Evolutionary conservation across 1,284 basidiomycete genomes (phyloP).

Genomic region (Inonotus obliquus): DNA sequence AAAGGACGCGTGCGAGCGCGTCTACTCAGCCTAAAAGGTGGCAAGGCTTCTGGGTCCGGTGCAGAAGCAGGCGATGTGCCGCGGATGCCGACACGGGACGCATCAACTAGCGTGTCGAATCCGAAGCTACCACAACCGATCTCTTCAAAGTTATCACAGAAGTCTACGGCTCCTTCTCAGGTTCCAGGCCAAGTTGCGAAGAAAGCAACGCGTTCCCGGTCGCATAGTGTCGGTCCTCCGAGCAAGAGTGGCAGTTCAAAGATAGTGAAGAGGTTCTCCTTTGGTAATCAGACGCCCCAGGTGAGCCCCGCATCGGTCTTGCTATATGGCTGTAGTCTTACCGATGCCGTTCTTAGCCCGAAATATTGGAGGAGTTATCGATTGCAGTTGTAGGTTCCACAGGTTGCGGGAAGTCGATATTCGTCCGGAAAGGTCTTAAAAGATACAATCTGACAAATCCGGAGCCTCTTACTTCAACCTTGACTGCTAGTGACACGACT

Average conservation of each 20-base stretch:
- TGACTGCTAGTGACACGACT: constrained; percentile 24
- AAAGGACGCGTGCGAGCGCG: constrained; percentile 14
- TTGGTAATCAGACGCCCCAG: constrained; percentile 5
- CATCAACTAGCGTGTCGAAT: constrained; percentile 12
- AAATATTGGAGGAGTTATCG: constrained; percentile 36
- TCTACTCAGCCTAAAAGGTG: constrained; percentile 11
- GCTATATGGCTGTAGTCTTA: constrained; percentile 22
- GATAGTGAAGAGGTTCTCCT: constrained; percentile 8
- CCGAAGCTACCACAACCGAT: not conserved
- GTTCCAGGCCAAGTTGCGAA: not conserved
- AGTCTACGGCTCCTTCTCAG: not conserved
- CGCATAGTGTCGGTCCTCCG: constrained; percentile 13
- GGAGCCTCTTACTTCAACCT: constrained; percentile 30
- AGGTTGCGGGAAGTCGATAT: constrained; percentile 68
- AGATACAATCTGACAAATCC: constrained; percentile 50
- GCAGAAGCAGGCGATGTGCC: not conserved
- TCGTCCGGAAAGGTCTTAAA: constrained; percentile 64
- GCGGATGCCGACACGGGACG: constrained; percentile 1
- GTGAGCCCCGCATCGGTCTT: constrained; percentile 5
- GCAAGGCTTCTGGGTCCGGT: constrained; percentile 4
- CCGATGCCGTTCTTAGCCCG: constrained; percentile 23
- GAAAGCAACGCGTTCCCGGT: constrained; percentile 5
- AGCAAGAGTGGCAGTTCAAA: not conserved
- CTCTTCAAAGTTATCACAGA: not conserved
- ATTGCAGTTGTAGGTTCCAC: constrained; percentile 63